Evolutionary conservation across 768 basidiomycete species (phyloP), one percentile per base, ranked within the genome.

Genomic region (Suillus bovinus): DNA sequence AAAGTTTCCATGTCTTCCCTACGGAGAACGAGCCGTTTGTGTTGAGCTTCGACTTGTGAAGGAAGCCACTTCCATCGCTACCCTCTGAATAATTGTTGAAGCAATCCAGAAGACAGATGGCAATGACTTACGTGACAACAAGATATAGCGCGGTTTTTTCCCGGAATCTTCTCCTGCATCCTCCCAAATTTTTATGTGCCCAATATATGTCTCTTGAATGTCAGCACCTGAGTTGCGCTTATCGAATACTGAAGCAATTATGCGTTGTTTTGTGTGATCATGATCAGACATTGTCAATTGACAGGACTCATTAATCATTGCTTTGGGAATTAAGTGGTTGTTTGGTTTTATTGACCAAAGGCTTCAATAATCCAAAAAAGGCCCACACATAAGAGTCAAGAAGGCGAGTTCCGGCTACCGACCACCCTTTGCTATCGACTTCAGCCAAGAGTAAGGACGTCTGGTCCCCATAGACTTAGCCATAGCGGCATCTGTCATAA

Each of bases 1-100:
- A 74, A 55, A 99, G 77, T 63, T 80, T 83, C 97, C 97, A 99
- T 2, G 96, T 94, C 80, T 99, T 99, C 7, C 97, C 97, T 54
- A 99, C 93, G 9, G 94, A 97, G 76, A 96, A 99, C 0, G 93
- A 85, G 38, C 92, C 90, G 71, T 98, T 99, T 47, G 89, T 88
- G 72, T 99, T 99, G 66, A 93, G 79, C 78, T 99, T 99, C 2
- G 96, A 94, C 77, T 99, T 99, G 84, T 99, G 96, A 22, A 99
- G 84, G 73, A 88, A 86, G 1, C 88, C 88, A 53, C 80, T 76
- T 29, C 87, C 86, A 66, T 84, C 84, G 63, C 72, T 78, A 4
- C 87, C 79, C 78, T 87, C 90, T 91, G 70, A 22, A 50, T 55
- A 22, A 13, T 17, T 4, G 5, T 50, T 70, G 16, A 68, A 64